These are phyloP conservation scores for Periconia digitata DNA, from an alignment of 2,329 filamentous ascomycete species.

Conservation along the genomic window DNA sequence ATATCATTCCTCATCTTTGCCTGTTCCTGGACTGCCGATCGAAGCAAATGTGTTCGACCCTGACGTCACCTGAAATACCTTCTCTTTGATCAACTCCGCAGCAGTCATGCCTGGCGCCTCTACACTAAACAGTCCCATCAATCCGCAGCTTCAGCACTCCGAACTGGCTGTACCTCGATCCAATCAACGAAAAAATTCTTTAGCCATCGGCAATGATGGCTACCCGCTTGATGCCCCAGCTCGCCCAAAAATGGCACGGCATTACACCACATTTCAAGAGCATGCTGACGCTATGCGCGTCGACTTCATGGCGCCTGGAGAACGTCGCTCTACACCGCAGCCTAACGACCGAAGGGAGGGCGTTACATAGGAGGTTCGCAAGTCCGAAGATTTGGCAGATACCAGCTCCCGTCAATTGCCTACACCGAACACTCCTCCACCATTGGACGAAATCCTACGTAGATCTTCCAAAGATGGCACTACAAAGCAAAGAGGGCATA, in stretches of 20 bases:
- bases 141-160: background rate
- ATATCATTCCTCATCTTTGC: background rate
- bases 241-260: constrained; percentile 12
- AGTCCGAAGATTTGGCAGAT: constrained; percentile 8
- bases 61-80: background rate
- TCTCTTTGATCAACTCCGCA: too few species aligned
- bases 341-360: constrained; percentile 26
- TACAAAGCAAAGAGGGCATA: constrained; percentile 11
- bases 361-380: constrained; percentile 23
- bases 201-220: background rate
- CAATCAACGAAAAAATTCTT: background rate
- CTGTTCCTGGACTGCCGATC: background rate
- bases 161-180: background rate
- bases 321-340: constrained; percentile 15
- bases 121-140: background rate
- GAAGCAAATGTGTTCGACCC: background rate
- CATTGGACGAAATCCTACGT: constrained; percentile 23
- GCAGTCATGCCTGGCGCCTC: background rate
- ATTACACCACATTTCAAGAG: constrained; percentile 28
- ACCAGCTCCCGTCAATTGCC: constrained; percentile 11
- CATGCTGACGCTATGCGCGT: constrained; percentile 22
- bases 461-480: constrained; percentile 13
- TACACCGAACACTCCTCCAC: constrained; percentile 15
- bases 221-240: constrained; percentile 1
- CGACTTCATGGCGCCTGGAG: constrained; percentile 1